Evolutionary conservation across 352 stramenopile species (phyloP).

Genomic region (Globisporangium viniferum): DNA sequence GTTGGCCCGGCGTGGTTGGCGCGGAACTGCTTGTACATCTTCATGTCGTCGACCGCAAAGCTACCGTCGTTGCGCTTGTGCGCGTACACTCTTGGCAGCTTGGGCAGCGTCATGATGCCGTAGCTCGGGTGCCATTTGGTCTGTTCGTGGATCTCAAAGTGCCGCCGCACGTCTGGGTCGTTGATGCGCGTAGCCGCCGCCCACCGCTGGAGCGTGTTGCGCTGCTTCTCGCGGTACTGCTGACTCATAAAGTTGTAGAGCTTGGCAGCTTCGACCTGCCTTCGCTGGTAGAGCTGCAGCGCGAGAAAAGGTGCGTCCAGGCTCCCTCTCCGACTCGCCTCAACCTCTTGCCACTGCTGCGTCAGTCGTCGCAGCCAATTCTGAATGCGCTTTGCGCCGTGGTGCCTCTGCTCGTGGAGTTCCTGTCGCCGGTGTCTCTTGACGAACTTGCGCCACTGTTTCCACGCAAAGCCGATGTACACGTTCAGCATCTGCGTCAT

Average conservation of each 20-base stretch:
- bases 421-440: slow-evolving; percentile 35
- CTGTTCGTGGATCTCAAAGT: slow-evolving; percentile 18
- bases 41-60: slow-evolving; percentile 53
- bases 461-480: slow-evolving; percentile 62
- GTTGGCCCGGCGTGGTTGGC: slow-evolving; percentile 58
- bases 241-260: slow-evolving; percentile 38
- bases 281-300: slow-evolving; percentile 40
- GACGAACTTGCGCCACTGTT: slow-evolving; percentile 43
- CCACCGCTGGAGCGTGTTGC: slow-evolving; percentile 29
- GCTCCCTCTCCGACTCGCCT: slow-evolving; percentile 5
- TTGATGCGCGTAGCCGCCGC: slow-evolving; percentile 12
- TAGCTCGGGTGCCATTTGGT: slow-evolving; percentile 65
- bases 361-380: slow-evolving; percentile 35
- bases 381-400: slow-evolving; percentile 32
- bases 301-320: slow-evolving; percentile 31
- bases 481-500: slow-evolving; percentile 61
- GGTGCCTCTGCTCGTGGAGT: slow-evolving; percentile 18
- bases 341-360: slow-evolving; percentile 9
- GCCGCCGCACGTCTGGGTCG: slow-evolving; percentile 14
- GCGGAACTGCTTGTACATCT: slow-evolving; percentile 64
- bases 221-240: slow-evolving; percentile 29
- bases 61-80: slow-evolving; percentile 34
- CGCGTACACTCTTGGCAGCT: slow-evolving; percentile 39
- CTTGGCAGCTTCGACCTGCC: slow-evolving; percentile 39
- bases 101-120: slow-evolving; percentile 52